Conservation (phyloP, 768 basidiomycete species). For the Hygrophoropsis aurantiaca region DNA sequence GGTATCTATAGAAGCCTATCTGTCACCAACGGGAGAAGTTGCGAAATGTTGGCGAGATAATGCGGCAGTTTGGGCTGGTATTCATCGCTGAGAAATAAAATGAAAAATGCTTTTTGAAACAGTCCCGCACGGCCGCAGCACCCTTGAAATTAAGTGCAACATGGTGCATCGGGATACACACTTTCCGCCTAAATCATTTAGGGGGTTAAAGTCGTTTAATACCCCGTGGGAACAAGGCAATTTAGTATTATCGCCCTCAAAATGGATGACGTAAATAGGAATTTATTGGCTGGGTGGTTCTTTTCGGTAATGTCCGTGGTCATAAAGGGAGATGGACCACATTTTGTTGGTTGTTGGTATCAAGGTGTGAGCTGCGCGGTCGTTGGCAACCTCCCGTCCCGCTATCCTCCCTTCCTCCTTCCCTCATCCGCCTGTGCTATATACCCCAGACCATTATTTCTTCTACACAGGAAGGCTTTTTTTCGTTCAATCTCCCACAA, state of each 20-base stretch:
- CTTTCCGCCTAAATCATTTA: no score
- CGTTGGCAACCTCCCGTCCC: slow-evolving; percentile 12
- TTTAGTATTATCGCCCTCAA: no score
- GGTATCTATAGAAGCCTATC: no score
- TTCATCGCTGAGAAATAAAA: no score
- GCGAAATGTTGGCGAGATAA: no score
- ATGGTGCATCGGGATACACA: no score
- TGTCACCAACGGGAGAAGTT: no score
- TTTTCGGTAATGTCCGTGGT: slow-evolving; percentile 22
- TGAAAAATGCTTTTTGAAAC: no score
- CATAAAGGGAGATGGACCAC: slow-evolving; percentile 10
- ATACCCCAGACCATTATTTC: slow-evolving; percentile 23
- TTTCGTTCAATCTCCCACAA: slow-evolving; percentile 7
- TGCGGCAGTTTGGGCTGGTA: no score
- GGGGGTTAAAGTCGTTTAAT: neutral
- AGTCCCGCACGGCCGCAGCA: no score
- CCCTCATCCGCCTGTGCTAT: slow-evolving; percentile 12
- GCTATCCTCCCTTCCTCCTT: slow-evolving; percentile 8
- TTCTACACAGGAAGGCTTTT: slow-evolving; percentile 16
- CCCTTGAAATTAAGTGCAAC: no score
- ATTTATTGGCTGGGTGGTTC: neutral
- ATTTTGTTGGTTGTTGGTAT: neutral
- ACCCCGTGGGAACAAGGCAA: neutral
- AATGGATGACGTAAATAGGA: no score
- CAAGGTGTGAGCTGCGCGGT: slow-evolving; percentile 15